phyloP scores from a whole-genome alignment of 768 basidiomycete genomes.

The Mycena metata region DNA sequence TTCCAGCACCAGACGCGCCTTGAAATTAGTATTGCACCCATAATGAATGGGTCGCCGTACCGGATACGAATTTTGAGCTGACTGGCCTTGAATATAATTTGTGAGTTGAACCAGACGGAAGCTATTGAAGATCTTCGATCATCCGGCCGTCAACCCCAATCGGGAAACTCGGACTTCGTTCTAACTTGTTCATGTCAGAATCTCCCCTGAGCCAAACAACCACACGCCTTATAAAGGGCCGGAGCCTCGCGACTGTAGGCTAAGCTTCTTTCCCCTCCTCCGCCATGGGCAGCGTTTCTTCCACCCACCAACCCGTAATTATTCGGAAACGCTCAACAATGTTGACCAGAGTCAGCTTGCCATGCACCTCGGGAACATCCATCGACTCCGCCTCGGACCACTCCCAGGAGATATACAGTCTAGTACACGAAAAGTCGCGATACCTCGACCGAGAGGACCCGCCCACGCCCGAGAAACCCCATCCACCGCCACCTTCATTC shows the following conservation, averaged over 20 bases:
- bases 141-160: conserved; percentile 6
- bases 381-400: conserved; percentile 52
- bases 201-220: conserved; percentile 30
- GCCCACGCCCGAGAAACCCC: conserved; percentile 13
- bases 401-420: conserved; percentile 56
- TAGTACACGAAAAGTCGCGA: conserved; percentile 44
- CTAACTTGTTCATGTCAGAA: conserved; percentile 29
- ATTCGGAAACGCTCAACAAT: conserved; percentile 48
- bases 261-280: conserved; percentile 15
- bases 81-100: neutral
- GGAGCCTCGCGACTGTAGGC: conserved; percentile 8
- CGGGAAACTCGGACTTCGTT: neutral
- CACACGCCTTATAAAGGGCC: conserved; percentile 26
- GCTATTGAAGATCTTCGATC: conserved; percentile 16
- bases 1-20: too few species aligned
- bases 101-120: neutral
- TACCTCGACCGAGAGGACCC: conserved; percentile 19
- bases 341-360: conserved; percentile 56
- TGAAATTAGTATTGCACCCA: too few species aligned
- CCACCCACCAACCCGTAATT: conserved; percentile 40
- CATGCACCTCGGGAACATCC: conserved; percentile 52
- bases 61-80: too few species aligned
- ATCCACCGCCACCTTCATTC: conserved; percentile 49
- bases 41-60: too few species aligned
- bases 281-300: conserved; percentile 49